phyloP scores from a whole-genome alignment of 73 alveolate genomes.

The Blepharisma stoltei region DNA sequence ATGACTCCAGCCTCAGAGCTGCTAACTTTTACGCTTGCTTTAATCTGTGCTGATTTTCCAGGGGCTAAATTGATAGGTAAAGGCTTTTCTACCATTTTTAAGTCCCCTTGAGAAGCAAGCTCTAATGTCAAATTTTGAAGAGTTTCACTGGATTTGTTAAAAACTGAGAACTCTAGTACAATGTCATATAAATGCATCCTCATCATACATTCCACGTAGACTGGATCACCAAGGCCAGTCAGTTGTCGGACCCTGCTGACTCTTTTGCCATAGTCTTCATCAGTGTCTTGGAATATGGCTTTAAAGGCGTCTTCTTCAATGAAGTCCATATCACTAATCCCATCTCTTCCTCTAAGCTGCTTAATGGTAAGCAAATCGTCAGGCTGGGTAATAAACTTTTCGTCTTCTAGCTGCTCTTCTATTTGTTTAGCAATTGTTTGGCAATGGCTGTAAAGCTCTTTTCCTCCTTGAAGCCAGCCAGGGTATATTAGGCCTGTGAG shows the following conservation, averaged over 20 bases:
- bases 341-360: constrained; percentile 62
- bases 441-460: background rate
- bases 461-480: background rate
- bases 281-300: constrained; percentile 28
- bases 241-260: constrained; percentile 50
- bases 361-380: constrained; percentile 62
- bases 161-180: constrained; percentile 68
- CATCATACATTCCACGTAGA: constrained; percentile 86
- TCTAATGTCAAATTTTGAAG: constrained; percentile 79
- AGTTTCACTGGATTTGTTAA: constrained; percentile 81
- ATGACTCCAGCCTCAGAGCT: constrained; percentile 87
- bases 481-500: background rate
- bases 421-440: background rate
- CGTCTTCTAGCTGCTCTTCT: background rate
- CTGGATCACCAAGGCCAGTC: constrained; percentile 93
- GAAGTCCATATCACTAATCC: constrained; percentile 62
- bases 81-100: constrained; percentile 87
- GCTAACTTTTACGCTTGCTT: constrained; percentile 76
- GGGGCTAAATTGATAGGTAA: constrained; percentile 74
- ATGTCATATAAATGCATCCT: constrained; percentile 86
- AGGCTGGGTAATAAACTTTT: constrained; percentile 35
- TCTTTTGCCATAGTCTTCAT: constrained; percentile 48
- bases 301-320: constrained; percentile 55
- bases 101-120: constrained; percentile 80
- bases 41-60: constrained; percentile 57